Base-by-base conservation (phyloP, 352 stramenopile species). In the Globisporangium heterothallicum region DNA sequence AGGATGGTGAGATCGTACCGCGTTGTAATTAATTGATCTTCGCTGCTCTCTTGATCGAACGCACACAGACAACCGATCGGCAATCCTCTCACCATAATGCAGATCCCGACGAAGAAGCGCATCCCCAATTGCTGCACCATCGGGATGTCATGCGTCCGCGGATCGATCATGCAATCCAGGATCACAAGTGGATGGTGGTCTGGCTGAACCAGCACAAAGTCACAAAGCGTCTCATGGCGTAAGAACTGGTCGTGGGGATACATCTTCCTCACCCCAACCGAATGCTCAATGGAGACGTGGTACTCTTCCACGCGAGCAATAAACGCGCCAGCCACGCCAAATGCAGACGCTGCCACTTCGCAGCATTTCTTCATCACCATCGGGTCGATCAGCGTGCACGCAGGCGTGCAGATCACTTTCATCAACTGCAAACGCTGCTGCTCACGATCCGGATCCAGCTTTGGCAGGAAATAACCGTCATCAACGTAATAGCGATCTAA, bases 91-190 rank as follows among this genome's bases (percentile, higher is more conserved):
- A 84, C 75, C 21, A 51, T 64, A 26, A 87, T 71, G 38, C 45
- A 70, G 3, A 71, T 64, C 16, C 73, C 75, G 4, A 80, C 64
- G 29, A 87, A 82, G 54, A 80, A 74, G 2, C 53, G 59, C 46
- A 87, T 74, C 22, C 57, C 53, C 3, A 87, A 48, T 3, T 83
- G 69, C 49, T 80, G 68, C 14, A 84, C 72, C 72, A 87, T 83
- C 6, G 64, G 62, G 45, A 78, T 79, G 18, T 66, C 62, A n/a
- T 55, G 53, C 35, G 71, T 87, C 6, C 73, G 68, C 29, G 64
- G 58, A 24, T 87, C 71, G 6, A 49, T 53, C 5, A 68, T 49
- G 50, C 73, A 84, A 53, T 87, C 67, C 10, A 70, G 24, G 13
- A 84, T 61, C 10, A 74, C 68, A 18, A 84, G 57, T 27, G 73